Conservation (phyloP, 208 protist genomes). For the Leishmania tarentolae region DNA sequence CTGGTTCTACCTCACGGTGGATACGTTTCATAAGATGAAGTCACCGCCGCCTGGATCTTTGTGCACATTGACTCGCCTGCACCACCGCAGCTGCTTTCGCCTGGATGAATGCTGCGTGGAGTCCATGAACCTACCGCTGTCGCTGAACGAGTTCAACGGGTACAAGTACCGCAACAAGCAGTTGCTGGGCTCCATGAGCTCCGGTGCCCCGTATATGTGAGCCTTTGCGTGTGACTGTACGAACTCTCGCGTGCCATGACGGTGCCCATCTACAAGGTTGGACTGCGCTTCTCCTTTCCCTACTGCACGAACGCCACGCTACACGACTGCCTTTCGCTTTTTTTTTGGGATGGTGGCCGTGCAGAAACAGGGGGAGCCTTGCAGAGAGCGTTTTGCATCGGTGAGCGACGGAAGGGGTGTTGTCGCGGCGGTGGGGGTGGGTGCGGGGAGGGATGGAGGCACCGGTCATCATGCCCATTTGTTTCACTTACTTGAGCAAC, state of each 20-base stretch:
- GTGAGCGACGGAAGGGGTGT: background rate
- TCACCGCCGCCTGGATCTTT: conserved; percentile 73
- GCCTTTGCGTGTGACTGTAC: background rate
- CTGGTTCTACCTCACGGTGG: conserved; percentile 93
- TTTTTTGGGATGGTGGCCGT: background rate
- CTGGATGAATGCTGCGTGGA: conserved; percentile 73
- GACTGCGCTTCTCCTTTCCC: background rate
- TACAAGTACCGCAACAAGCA: conserved; percentile 92
- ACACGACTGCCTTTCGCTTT: background rate
- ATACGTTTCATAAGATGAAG: conserved; percentile 86
- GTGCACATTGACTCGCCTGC: conserved; percentile 72
- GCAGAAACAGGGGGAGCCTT: background rate
- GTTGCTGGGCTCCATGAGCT: conserved; percentile 87
- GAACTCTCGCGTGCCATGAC: background rate
- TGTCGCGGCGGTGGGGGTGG: too few relatives aligned
- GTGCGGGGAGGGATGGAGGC: background rate
- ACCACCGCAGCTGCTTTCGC: conserved; percentile 79
- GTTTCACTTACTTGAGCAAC: background rate
- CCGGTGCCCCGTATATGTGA: conserved; percentile 88
- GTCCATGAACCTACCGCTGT: conserved; percentile 70
- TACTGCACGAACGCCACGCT: background rate
- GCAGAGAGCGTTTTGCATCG: background rate
- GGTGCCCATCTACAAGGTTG: background rate
- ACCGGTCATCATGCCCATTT: background rate
- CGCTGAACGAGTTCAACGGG: conserved; percentile 86